Evolutionary conservation across 1,139 yeast genomes (phyloP), one percentile per base, ranked within the genome.

Genomic region (Candida mesenterica): DNA sequence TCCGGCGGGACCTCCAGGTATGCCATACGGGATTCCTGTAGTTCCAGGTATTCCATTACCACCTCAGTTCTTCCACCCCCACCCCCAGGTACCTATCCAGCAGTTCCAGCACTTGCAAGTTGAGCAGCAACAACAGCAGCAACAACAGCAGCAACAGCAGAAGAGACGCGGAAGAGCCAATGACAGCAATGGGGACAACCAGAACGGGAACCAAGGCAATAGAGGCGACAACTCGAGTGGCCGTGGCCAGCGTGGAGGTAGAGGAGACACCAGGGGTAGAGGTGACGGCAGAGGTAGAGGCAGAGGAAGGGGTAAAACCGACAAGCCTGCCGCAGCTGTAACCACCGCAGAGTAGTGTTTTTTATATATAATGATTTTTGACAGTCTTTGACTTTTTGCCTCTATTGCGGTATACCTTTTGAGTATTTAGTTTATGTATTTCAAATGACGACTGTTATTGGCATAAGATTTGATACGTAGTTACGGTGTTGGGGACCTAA

Each of bases 41-140:
- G 54, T 50, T n/a, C 61, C 56, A 4, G 58, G 57, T 5, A 43
- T 50, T 20, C 61, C 69, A 30, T 51, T 62, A 38, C 70, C 71
- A 18, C 68, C 68, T 2, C 68, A 62, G 26, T 60, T 59, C 36
- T 50, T 52, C 38, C 65, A 58, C 19, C 49, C 36, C 14, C 46
- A 15, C 5, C 23, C 23, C 10, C 23, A 7, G 10, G 23, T 28
- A 4, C 31, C 31, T 15, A 9, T 24, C 12, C 30, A 22, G n/a
- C 16, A 12, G 28, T 15, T 31, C 32, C 30, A 28, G 9, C 28
- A 22, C 31, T 18, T 24, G 16, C 20, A 27, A 18, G 28, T 20
- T 25, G 30, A 29, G n/a, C n/a, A n/a, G n/a, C 23, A 26, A 13
- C 8, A 13, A 32, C 6, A 10, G 13, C 27, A 24, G 27, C n/a